Percentiles rank a stretch among this genome's conserved stretches.
phyloP scores from a whole-genome alignment of 2,329 filamentous ascomycete genomes.

The Aspergillus terreus region DNA sequence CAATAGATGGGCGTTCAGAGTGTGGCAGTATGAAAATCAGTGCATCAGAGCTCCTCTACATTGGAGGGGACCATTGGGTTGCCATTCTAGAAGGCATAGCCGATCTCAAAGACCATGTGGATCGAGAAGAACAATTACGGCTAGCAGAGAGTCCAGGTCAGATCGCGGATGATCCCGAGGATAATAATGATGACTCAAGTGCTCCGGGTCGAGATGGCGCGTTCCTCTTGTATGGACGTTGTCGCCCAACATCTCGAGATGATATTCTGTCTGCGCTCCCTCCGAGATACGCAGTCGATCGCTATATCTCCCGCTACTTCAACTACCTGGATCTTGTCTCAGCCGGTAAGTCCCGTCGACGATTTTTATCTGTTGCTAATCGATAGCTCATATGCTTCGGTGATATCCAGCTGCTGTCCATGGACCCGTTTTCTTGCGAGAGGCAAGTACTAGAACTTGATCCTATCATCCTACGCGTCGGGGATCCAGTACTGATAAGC shows the following conservation, averaged over 20 bases:
- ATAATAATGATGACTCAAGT: not conserved
- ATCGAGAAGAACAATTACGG: slow-evolving; percentile 15
- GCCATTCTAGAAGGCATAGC: slow-evolving; percentile 24
- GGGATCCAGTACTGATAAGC: slow-evolving; percentile 1
- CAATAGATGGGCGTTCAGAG: slow-evolving; percentile 10
- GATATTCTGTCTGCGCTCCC: slow-evolving; percentile 22
- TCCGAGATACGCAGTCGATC: slow-evolving; percentile 19
- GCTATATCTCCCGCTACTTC: slow-evolving; percentile 25
- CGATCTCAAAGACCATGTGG: slow-evolving; percentile 23
- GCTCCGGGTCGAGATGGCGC: not conserved
- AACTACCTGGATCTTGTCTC: slow-evolving; percentile 21
- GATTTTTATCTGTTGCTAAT: not conserved
- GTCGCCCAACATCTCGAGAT: slow-evolving; percentile 7
- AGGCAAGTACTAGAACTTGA: slow-evolving; percentile 18
- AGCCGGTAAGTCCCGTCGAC: slow-evolving; percentile 11
- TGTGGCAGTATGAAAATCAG: slow-evolving; percentile 19
- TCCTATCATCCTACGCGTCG: slow-evolving; percentile 7
- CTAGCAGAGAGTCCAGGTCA: slow-evolving; percentile 7
- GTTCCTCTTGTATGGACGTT: slow-evolving; percentile 14
- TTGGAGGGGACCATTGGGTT: slow-evolving; percentile 26
- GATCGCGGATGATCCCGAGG: slow-evolving; percentile 1
- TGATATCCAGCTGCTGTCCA: slow-evolving; percentile 19
- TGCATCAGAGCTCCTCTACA: slow-evolving; percentile 18
- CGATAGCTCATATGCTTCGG: slow-evolving; percentile 5
- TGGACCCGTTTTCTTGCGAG: slow-evolving; percentile 26